Conservation (phyloP, 2,329 filamentous ascomycete species). For the Hawksworthiomyces lignivorus region DNA sequence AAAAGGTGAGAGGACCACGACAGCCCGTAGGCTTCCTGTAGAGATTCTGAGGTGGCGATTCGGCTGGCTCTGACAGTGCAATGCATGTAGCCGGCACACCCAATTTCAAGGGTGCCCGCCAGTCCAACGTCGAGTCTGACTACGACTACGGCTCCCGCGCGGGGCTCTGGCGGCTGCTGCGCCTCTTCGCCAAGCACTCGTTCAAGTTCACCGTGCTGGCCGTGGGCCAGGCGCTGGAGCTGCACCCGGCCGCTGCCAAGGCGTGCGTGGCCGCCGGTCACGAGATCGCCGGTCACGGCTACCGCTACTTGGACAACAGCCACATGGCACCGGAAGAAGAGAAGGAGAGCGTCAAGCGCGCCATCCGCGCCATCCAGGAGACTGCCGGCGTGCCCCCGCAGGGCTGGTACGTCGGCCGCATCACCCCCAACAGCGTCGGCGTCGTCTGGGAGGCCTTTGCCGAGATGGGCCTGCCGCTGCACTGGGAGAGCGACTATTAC, state of each 20-base stretch:
- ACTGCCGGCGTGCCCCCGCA: constrained; percentile 35
- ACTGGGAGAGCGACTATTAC: constrained; percentile 44
- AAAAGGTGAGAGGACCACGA: constrained; percentile 22
- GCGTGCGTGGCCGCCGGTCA: constrained; percentile 41
- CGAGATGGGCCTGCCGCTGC: constrained; percentile 23
- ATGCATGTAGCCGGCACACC: constrained; percentile 20
- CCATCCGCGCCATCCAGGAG: constrained; percentile 28
- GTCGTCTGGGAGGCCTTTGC: constrained; percentile 35
- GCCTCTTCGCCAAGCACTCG: constrained; percentile 37
- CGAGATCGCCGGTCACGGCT: constrained; percentile 35
- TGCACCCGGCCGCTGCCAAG: constrained; percentile 38
- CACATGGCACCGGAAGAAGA: constrained; percentile 37
- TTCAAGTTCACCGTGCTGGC: constrained; percentile 45
- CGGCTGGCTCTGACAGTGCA: too few relatives aligned
- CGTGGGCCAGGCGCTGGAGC: constrained; percentile 39
- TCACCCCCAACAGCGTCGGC: constrained; percentile 34
- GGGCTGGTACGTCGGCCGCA: constrained; percentile 43
- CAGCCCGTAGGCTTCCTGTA: too few relatives aligned
- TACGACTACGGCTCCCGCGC: constrained; percentile 44
- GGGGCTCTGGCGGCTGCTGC: constrained; percentile 42
- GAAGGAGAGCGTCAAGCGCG: constrained; percentile 37
- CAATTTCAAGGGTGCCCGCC: constrained; percentile 32
- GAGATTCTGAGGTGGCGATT: too few relatives aligned
- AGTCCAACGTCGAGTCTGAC: constrained; percentile 39
- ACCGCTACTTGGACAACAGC: constrained; percentile 45